Evolutionary conservation across 169 alveolate genomes (phyloP).

Genomic region (Fabrea salina): DNA sequence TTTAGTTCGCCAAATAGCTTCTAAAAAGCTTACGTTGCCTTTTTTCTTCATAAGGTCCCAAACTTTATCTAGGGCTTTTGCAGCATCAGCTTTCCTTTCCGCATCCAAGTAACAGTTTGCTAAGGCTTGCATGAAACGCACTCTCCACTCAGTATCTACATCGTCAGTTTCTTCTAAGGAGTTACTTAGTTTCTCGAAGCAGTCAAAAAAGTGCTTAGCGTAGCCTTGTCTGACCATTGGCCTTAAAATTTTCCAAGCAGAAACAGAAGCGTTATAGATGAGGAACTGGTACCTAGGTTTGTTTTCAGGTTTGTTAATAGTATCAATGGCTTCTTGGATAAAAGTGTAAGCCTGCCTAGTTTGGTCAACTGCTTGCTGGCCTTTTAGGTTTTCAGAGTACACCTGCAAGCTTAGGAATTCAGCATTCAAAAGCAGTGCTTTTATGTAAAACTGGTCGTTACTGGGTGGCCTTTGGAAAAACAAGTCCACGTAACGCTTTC

Average conservation of each 20-base stretch:
- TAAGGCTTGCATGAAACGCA: slow-evolving; percentile 67
- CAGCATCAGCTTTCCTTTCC: slow-evolving; percentile 84
- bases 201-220: slow-evolving; percentile 71
- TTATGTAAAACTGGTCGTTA: slow-evolving; percentile 17
- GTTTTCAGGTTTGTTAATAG: slow-evolving; percentile 79
- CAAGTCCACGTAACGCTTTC: not conserved
- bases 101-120: slow-evolving; percentile 76
- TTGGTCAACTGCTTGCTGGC: slow-evolving; percentile 24
- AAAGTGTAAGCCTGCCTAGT: slow-evolving; percentile 51
- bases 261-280: slow-evolving; percentile 77
- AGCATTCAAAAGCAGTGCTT: slow-evolving; percentile 8
- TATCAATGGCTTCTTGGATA: slow-evolving; percentile 75
- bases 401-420: slow-evolving; percentile 3
- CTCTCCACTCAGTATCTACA: slow-evolving; percentile 81
- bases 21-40: slow-evolving; percentile 80
- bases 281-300: slow-evolving; percentile 76
- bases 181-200: slow-evolving; percentile 71
- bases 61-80: slow-evolving; percentile 76
- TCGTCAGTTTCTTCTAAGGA: slow-evolving; percentile 85
- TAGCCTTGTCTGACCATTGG: slow-evolving; percentile 68
- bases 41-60: slow-evolving; percentile 84
- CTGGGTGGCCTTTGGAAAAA: not conserved
- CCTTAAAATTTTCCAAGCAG: slow-evolving; percentile 72
- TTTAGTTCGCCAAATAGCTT: slow-evolving; percentile 74
- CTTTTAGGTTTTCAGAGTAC: not conserved